Percentiles rank a stretch among this genome's conserved stretches.
phyloP scores from a whole-genome alignment of 208 protist genomes.

The Wallacemonas collosoma region DNA sequence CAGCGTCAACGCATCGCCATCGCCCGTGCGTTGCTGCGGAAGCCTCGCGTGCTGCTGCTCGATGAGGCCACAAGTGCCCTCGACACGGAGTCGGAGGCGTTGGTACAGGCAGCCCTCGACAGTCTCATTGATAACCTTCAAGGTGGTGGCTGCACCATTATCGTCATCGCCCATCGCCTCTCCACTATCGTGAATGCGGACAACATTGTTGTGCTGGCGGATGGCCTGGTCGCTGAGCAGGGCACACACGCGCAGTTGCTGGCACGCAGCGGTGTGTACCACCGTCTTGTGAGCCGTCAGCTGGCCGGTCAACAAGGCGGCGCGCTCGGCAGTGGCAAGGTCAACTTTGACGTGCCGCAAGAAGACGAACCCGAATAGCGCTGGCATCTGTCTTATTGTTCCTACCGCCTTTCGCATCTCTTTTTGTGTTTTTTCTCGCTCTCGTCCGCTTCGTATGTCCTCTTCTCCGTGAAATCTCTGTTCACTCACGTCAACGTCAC shows the following conservation, averaged over 20 bases:
- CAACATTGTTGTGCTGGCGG: slow-evolving; percentile 44
- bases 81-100: slow-evolving; percentile 51
- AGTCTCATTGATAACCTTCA: not conserved
- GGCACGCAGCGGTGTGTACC: not conserved
- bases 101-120: slow-evolving; percentile 27
- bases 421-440: too few relatives aligned
- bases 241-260: slow-evolving; percentile 41
- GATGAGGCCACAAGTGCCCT: slow-evolving; percentile 49
- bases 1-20: slow-evolving; percentile 86
- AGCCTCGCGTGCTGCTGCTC: slow-evolving; percentile 63
- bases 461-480: too few relatives aligned
- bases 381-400: too few relatives aligned
- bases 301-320: not conserved
- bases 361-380: slow-evolving; percentile 2
- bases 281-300: slow-evolving; percentile 4
- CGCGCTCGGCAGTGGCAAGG: not conserved
- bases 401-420: too few relatives aligned
- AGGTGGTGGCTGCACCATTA: slow-evolving; percentile 23
- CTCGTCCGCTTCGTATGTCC: too few relatives aligned
- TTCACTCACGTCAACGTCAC: too few relatives aligned
- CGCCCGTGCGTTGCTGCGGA: slow-evolving; percentile 72
- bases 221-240: slow-evolving; percentile 36
- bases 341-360: slow-evolving; percentile 1
- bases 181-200: slow-evolving; percentile 44
- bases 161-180: slow-evolving; percentile 65